Evolutionary conservation across 1,284 basidiomycete species (phyloP).

Genomic region (Xanthoconium separans): DNA sequence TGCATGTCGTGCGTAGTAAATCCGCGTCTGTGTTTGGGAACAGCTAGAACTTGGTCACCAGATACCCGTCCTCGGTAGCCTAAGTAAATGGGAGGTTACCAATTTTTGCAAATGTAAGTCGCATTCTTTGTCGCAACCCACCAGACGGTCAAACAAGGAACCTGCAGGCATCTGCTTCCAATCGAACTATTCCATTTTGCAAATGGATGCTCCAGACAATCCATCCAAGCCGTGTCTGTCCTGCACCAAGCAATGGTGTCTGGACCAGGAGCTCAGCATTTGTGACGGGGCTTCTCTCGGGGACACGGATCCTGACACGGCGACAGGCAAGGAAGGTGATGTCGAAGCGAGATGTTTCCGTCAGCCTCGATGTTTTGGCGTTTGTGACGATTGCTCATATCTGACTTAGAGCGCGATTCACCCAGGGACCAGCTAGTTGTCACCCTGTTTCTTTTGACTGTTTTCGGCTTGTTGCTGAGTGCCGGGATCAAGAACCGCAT

Average conservation of each 20-base stretch:
- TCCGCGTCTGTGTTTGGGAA: neutral
- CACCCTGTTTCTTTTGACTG: conserved; percentile 82
- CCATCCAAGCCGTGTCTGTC: conserved; percentile 87
- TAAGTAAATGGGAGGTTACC: conserved; percentile 79
- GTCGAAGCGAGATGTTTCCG: conserved; percentile 95
- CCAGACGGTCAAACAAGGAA: conserved; percentile 8
- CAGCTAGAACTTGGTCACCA: conserved; percentile 28
- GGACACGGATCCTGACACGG: conserved; percentile 87
- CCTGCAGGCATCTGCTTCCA: conserved; percentile 84
- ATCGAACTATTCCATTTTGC: conserved; percentile 84
- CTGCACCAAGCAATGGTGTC: conserved; percentile 94
- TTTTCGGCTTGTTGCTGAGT: conserved; percentile 79
- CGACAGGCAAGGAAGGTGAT: conserved; percentile 94
- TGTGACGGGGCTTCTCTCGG: conserved; percentile 84
- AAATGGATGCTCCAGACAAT: conserved; percentile 77
- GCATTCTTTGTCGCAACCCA: neutral
- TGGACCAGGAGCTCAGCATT: conserved; percentile 87
- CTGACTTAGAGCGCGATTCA: conserved; percentile 70
- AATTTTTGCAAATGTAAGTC: conserved; percentile 80
- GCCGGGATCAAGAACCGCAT: conserved; percentile 83
- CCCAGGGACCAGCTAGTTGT: conserved; percentile 90
- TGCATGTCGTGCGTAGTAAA: conserved; percentile 29
- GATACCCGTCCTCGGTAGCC: conserved; percentile 45
- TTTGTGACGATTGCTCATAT: conserved; percentile 30
- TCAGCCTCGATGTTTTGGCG: conserved; percentile 47